phyloP scores from a whole-genome alignment of 257 asterid genomes.

The Rauvolfia tetraphylla region DNA sequence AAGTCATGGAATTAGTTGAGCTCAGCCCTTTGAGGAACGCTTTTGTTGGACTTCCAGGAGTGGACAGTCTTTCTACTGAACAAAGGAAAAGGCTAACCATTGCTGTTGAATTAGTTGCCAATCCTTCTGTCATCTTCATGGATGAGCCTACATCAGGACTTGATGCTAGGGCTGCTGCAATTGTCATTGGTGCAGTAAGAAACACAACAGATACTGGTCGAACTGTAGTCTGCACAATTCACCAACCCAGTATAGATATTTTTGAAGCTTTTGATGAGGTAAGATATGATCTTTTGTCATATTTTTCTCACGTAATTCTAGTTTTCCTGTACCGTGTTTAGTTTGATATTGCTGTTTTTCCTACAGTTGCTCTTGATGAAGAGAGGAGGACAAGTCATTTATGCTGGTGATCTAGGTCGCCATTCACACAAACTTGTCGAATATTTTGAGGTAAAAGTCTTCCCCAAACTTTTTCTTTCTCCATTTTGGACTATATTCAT shows the following conservation, averaged over 20 bases:
- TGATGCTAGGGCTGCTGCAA: background rate
- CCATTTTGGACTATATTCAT: background rate
- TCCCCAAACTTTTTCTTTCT: background rate
- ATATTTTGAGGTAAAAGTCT: conserved; percentile 43
- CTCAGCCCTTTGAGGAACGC: background rate
- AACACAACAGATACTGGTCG: background rate
- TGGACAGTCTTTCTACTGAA: background rate
- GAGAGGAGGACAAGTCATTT: conserved; percentile 17
- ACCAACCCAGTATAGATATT: background rate
- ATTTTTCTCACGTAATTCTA: background rate
- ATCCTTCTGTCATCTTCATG: background rate
- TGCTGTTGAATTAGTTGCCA: background rate
- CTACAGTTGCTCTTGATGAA: conserved; percentile 51
- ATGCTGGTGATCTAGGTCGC: conserved; percentile 48
- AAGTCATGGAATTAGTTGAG: conserved; percentile 3
- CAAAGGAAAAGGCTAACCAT: background rate
- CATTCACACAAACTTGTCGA: conserved; percentile 43
- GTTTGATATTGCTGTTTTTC: background rate
- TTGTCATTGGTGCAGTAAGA: background rate
- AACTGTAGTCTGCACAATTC: background rate
- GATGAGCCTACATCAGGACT: background rate
- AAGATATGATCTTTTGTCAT: background rate
- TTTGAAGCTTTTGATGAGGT: background rate
- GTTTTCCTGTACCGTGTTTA: background rate
- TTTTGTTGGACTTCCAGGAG: background rate